These are phyloP conservation scores for Podospora sp. DNA, from an alignment of 495 filamentous ascomycete species.

Conservation along the genomic window DNA sequence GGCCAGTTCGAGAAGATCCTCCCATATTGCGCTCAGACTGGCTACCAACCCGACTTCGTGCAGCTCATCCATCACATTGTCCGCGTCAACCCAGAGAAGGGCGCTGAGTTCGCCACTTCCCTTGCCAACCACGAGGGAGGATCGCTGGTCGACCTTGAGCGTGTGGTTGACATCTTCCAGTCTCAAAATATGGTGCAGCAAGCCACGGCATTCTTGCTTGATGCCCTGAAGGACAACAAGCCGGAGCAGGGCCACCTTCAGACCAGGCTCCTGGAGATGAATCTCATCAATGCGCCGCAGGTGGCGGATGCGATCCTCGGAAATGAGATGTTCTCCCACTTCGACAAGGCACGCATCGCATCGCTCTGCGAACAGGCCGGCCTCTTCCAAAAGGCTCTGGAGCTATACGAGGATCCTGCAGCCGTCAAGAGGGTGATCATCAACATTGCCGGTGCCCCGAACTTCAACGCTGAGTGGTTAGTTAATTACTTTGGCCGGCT, in stretches of 20 bases:
- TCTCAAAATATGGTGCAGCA: constrained; percentile 97
- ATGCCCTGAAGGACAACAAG: constrained; percentile 89
- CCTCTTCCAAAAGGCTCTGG: constrained; percentile 83
- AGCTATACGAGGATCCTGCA: constrained; percentile 88
- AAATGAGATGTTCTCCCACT: constrained; percentile 97
- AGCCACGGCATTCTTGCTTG: constrained; percentile 93
- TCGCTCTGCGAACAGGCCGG: constrained; percentile 90
- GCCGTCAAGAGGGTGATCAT: constrained; percentile 86
- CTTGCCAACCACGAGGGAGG: constrained; percentile 86
- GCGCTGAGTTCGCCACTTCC: constrained; percentile 85
- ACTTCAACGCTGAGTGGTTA: constrained; percentile 85
- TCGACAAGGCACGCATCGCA: constrained; percentile 84
- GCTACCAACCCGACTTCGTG: constrained; percentile 91
- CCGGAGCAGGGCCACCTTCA: constrained; percentile 93
- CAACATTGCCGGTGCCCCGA: constrained; percentile 77
- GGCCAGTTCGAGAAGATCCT: constrained; percentile 96
- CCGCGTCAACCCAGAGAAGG: constrained; percentile 89
- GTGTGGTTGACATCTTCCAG: constrained; percentile 95
- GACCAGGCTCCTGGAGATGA: constrained; percentile 96
- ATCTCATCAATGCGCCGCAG: constrained; percentile 91
- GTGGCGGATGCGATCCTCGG: constrained; percentile 96
- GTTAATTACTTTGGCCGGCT: constrained; percentile 89
- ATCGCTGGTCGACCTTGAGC: constrained; percentile 86
- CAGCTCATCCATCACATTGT: constrained; percentile 89
- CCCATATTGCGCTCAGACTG: constrained; percentile 77